Evolutionary conservation across 768 basidiomycete genomes (phyloP).

Genomic region (Psilocybe cubensis): DNA sequence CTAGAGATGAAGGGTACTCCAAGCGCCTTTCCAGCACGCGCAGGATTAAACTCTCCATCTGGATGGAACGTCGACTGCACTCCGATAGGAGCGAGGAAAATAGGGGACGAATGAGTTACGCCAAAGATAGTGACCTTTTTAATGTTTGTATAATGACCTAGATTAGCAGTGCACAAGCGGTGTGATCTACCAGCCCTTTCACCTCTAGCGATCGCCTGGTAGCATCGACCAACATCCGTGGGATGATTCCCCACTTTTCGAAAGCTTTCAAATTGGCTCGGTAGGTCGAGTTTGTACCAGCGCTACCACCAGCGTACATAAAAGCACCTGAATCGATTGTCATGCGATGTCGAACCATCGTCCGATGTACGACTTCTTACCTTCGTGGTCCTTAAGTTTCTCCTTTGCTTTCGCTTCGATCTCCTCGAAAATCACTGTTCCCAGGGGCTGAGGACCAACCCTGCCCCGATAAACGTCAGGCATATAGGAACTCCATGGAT

Average conservation of each 20-base stretch:
- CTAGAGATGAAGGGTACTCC: slow-evolving; percentile 76
- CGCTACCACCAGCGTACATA: slow-evolving; percentile 77
- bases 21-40: slow-evolving; percentile 63
- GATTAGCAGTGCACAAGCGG: neutral
- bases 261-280: slow-evolving; percentile 67
- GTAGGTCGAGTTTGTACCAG: slow-evolving; percentile 72
- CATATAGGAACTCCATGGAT: slow-evolving; percentile 47
- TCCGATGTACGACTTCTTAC: slow-evolving; percentile 32
- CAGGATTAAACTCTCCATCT: slow-evolving; percentile 73
- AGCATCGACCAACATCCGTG: slow-evolving; percentile 73
- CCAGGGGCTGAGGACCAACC: slow-evolving; percentile 48
- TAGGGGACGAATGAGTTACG: slow-evolving; percentile 58
- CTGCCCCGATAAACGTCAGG: slow-evolving; percentile 40
- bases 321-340: slow-evolving; percentile 52
- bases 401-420: slow-evolving; percentile 72
- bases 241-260: slow-evolving; percentile 74
- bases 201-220: slow-evolving; percentile 65
- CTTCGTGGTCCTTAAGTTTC: slow-evolving; percentile 57
- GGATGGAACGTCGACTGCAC: slow-evolving; percentile 75
- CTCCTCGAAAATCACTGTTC: slow-evolving; percentile 63
- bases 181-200: slow-evolving; percentile 7
- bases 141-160: neutral
- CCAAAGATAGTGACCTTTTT: slow-evolving; percentile 75
- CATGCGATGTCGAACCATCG: neutral
- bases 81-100: slow-evolving; percentile 77